Evolutionary conservation across 495 filamentous ascomycete genomes (phyloP), one percentile per base, ranked within the genome.

Genomic region (Podospora fimiseda): DNA sequence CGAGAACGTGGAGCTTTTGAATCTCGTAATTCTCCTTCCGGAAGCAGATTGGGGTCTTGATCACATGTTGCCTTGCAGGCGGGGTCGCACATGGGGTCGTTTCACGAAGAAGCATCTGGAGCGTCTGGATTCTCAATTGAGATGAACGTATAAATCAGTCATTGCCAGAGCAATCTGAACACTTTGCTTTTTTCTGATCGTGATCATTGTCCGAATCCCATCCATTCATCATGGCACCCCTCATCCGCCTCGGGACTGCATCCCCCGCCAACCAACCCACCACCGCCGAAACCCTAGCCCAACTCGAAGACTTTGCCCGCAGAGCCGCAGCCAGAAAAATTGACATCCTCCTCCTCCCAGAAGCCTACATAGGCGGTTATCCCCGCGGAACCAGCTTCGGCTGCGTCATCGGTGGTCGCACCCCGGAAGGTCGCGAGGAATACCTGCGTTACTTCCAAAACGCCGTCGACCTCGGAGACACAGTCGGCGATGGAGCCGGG

Each of bases 311-410:
- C 9, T 80, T 83, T 16, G 79, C 84, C 22, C 52, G 52, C 1
- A 51, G 57, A 2, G 86, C 86, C 3, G 72, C 76, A 0, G 48
- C 50, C 1, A 62, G 71, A n/a, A 75, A 78, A 23, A 78, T 87
- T 21, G 78, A 92, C 61, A 77, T 97, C 46, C 70, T 97, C 15
- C 81, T 96, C 39, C 93, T 96, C 59, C 92, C 92, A 0, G 92
- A 97, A 72, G 92, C 92, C 21, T 96, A 89, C 65, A 77, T 97
- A 0, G 92, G 92, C 16, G 92, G 92, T 8, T 97, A 97, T 61
- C 92, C 92, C 13, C 85, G 92, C 19, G 86, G 86, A n/a, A 84
- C 82, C 52, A 71, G 72, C 43, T 96, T 96, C 58, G 90, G 89
- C 11, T 78, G 80, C 23, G 74, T 80, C 0, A 78, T 96, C 9